Conservation (phyloP, 73 alveolate genomes). For the Uronychia setigera region DNA sequence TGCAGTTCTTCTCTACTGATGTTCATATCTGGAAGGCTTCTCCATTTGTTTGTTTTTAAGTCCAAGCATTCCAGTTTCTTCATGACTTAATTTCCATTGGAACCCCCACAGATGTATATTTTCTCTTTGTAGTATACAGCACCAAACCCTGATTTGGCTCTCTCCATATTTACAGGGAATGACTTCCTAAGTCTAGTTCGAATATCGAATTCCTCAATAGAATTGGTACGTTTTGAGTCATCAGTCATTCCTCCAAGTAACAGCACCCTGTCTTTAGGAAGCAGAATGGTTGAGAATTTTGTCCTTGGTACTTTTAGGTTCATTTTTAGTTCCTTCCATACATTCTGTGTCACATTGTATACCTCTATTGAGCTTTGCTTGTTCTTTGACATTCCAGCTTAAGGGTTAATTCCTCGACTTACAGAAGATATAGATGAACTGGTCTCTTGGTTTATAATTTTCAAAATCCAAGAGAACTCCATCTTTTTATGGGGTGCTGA, state of each 20-base stretch:
- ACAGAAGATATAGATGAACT: too few species aligned
- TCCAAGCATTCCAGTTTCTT: constrained; percentile 70
- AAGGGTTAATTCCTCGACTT: too few species aligned
- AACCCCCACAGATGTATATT: constrained; percentile 51
- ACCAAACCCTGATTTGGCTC: constrained; percentile 64
- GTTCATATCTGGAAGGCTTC: constrained; percentile 68
- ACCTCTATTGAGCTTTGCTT: too few species aligned
- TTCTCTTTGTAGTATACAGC: constrained; percentile 48
- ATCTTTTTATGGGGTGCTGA: too few species aligned
- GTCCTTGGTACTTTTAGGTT: not conserved
- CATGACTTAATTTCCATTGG: constrained; percentile 56
- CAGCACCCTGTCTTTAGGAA: constrained; percentile 21
- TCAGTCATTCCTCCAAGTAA: constrained; percentile 58
- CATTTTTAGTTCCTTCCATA: too few species aligned
- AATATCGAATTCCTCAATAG: constrained; percentile 50
- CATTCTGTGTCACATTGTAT: too few species aligned
- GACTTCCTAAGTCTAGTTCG: constrained; percentile 25
- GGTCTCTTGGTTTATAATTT: too few species aligned
- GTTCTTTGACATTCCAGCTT: too few species aligned
- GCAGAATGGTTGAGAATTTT: not conserved
- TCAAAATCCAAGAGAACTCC: too few species aligned
- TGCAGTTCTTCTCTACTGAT: constrained; percentile 89
- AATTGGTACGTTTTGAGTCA: constrained; percentile 49
- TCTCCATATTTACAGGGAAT: constrained; percentile 38
- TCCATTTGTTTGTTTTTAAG: constrained; percentile 70